These are phyloP conservation scores for Aurantiochytrium sp. DNA, from an alignment of 108 stramenopile genomes.

Conservation along the genomic window DNA sequence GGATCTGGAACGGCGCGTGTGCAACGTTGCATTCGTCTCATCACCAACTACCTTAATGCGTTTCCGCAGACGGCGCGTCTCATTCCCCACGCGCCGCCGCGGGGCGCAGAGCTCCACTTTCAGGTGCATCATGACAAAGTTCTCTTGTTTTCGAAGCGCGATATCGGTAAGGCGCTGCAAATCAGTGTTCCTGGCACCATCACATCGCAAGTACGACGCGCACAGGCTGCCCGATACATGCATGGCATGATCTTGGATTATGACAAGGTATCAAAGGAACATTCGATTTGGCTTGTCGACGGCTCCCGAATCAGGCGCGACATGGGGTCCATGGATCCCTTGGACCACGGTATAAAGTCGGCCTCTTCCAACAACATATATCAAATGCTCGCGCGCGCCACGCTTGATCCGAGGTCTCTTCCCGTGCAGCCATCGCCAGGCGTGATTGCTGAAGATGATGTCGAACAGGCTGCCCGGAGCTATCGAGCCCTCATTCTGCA, in stretches of 20 bases:
- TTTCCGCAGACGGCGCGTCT: neutral
- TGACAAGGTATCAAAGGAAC: neutral
- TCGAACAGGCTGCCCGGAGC: neutral
- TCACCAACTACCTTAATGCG: neutral
- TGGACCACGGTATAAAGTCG: neutral
- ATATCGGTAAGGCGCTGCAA: neutral
- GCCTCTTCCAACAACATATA: neutral
- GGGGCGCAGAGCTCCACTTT: neutral
- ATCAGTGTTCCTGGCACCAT: neutral
- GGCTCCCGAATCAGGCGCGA: neutral
- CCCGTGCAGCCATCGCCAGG: neutral
- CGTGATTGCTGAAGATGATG: neutral
- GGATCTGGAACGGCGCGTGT: neutral
- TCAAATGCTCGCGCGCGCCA: neutral
- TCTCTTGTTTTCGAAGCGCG: neutral
- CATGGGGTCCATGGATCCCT: neutral
- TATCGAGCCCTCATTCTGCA: neutral
- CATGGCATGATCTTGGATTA: neutral
- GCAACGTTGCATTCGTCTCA: constrained; percentile 14
- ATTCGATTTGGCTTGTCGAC: neutral
- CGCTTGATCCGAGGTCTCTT: neutral
- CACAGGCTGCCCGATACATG: neutral
- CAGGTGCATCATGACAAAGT: neutral
- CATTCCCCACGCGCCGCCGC: neutral
- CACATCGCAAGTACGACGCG: neutral